Evolutionary conservation across 1,284 basidiomycete genomes (phyloP), one percentile per base, ranked within the genome.

Genomic region (Boletus albobrunnescens): DNA sequence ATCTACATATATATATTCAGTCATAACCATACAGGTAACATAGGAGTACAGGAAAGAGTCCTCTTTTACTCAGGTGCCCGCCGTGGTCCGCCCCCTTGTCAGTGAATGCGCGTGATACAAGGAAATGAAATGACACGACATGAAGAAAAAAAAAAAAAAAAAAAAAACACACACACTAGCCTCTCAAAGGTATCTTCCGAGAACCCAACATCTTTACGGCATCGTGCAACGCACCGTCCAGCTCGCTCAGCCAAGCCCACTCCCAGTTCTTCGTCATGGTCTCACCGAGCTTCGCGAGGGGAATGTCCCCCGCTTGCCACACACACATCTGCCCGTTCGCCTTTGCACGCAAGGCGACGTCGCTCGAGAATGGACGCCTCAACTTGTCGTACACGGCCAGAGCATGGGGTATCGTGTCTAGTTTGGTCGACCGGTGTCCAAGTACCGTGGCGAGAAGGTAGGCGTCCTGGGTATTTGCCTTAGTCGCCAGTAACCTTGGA

Each of bases 401-500:
- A 5, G 69, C 69, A 23, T 57, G 61, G 1, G 66, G 56, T 26
- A 74, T 53, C 3, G 68, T 71, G 28, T 60, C 48, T 13, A 56
- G 42, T 3, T 60, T 71, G 7, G 72, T 73, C 10, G 54, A 56
- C 4, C 61, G 61, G 47, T 77, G 71, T 4, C 69, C 71, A 19
- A 81, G 69, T 8, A 77, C 66, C 8, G 64, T 65, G 0, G 76
- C 72, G 37, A 75, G 67, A 9, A 74, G 49, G 41, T 62, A 65
- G 9, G 63, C 71, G 43, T 73, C 72, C 71, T 73, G 36, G 3
- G 23, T 4, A 2, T 5, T 17, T 30, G 28, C n/a, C 5, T 54
- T 7, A 41, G 42, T 32, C 13, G 1, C 28, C n/a, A 10, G 4
- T 11, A n/a, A 14, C 28, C 16, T 22, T 3, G 16, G 19, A n/a